A percentile compares a stretch with the other conserved stretches of the same genome.
phyloP scores from a whole-genome alignment of 1,284 basidiomycete species.

The Puccinia coronata region DNA sequence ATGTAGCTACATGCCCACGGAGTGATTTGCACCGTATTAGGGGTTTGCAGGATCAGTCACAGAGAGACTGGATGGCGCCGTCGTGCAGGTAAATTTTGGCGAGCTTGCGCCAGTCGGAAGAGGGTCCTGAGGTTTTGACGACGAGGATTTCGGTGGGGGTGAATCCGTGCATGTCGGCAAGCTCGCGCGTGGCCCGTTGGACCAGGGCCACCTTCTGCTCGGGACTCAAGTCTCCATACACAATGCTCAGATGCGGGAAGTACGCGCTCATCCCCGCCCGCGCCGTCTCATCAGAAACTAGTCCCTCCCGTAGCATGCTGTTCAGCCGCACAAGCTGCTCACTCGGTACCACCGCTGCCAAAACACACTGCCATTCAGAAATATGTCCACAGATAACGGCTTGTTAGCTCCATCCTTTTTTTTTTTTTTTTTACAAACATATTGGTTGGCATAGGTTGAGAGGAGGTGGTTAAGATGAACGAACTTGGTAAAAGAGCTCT shows the following conservation, averaged over 20 bases:
- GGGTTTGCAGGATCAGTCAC: too few species aligned
- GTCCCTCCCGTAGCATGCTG: constrained; percentile 5
- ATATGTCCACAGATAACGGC: neutral
- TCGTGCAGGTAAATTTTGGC: constrained; percentile 22
- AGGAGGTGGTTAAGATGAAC: neutral
- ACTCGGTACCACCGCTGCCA: constrained; percentile 11
- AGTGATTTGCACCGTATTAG: too few species aligned
- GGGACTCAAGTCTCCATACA: constrained; percentile 26
- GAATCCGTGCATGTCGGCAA: constrained; percentile 19
- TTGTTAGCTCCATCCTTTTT: neutral
- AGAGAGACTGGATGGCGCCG: constrained; percentile 13
- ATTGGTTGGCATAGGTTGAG: neutral
- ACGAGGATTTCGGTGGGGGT: constrained; percentile 18
- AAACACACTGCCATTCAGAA: constrained; percentile 32
- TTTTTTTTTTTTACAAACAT: neutral
- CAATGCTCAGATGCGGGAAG: constrained; percentile 46
- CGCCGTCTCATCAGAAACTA: neutral
- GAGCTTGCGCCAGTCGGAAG: constrained; percentile 13
- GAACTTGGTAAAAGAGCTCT: constrained; percentile 29
- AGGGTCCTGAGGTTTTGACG: constrained; percentile 33
- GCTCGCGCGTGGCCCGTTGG: neutral
- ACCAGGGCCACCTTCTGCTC: constrained; percentile 24
- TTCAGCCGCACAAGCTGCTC: constrained; percentile 9
- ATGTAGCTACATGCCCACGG: neutral
- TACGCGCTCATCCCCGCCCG: neutral